phyloP scores from a whole-genome alignment of 495 filamentous ascomycete species.

The Xanthoparmelia taractica region DNA sequence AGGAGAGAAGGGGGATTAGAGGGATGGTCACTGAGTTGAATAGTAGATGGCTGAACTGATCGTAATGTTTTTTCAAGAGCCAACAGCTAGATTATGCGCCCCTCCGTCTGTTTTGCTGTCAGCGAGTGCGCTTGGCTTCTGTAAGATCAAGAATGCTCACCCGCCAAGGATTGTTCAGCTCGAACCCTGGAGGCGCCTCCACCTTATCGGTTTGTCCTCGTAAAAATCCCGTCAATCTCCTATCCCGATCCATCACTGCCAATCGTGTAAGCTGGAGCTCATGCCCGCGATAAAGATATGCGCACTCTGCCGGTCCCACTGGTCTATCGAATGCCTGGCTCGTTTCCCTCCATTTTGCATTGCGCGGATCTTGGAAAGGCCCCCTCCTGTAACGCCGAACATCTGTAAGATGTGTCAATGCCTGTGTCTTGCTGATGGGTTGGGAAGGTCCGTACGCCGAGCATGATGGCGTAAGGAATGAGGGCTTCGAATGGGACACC shows the following conservation, averaged over 20 bases:
- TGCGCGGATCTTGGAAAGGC: constrained; percentile 63
- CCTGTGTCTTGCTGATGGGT: constrained; percentile 19
- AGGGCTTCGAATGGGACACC: constrained; percentile 93
- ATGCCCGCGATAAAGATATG: neutral
- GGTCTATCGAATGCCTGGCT: constrained; percentile 72
- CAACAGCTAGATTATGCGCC: constrained; percentile 9
- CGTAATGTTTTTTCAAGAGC: neutral
- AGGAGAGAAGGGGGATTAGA: constrained; percentile 39
- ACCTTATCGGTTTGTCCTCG: constrained; percentile 81
- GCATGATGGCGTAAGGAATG: constrained; percentile 87
- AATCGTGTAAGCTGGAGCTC: constrained; percentile 31
- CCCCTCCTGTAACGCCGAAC: constrained; percentile 77
- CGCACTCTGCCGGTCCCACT: constrained; percentile 81
- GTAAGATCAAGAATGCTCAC: constrained; percentile 35
- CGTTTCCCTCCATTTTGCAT: constrained; percentile 85
- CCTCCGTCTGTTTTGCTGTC: constrained; percentile 11
- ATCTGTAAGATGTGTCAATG: constrained; percentile 54
- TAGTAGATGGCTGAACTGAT: neutral
- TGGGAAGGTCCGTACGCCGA: constrained; percentile 53
- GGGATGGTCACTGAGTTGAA: constrained; percentile 39
- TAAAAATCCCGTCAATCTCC: constrained; percentile 73
- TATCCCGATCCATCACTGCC: constrained; percentile 94
- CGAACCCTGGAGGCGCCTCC: constrained; percentile 77
- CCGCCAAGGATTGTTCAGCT: constrained; percentile 93
- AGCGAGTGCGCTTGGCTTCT: neutral